phyloP scores from a whole-genome alignment of 2,329 filamentous ascomycete genomes.

The Exophiala bonariae region DNA sequence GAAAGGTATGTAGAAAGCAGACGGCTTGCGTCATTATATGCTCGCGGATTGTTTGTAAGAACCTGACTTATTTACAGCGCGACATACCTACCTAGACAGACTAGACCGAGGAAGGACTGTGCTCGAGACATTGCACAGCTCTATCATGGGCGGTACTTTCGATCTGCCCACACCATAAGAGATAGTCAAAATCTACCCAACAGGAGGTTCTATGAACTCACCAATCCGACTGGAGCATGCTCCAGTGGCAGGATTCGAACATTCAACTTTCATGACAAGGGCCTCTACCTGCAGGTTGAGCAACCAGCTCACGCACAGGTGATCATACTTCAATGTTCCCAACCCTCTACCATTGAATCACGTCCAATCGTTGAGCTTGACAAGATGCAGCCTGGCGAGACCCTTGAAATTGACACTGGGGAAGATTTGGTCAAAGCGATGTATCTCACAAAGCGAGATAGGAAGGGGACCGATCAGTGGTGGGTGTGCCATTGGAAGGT shows the following conservation, averaged over 20 bases:
- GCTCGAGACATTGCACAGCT: too few relatives aligned
- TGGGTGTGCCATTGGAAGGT: neutral
- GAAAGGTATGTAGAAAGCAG: too few relatives aligned
- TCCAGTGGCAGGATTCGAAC: neutral
- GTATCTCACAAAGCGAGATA: neutral
- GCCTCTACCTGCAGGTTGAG: constrained; percentile 3
- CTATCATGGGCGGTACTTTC: too few relatives aligned
- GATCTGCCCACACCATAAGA: too few relatives aligned
- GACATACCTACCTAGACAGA: too few relatives aligned
- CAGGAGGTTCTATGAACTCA: neutral
- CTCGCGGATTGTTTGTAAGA: too few relatives aligned
- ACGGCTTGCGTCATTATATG: too few relatives aligned
- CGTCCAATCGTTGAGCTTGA: neutral
- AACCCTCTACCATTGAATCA: neutral
- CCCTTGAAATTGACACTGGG: neutral
- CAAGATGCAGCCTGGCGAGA: neutral
- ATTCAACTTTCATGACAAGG: constrained; percentile 6
- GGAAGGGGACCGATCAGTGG: neutral
- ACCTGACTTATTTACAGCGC: too few relatives aligned
- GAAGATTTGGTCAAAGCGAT: neutral
- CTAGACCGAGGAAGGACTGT: too few relatives aligned
- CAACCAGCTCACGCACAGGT: neutral
- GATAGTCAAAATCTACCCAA: neutral
- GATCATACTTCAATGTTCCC: constrained; percentile 2
- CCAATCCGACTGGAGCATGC: neutral